These are phyloP conservation scores for Hippophae gyantsensis DNA, from an alignment of 306 rosid species.

Conservation along the genomic window DNA sequence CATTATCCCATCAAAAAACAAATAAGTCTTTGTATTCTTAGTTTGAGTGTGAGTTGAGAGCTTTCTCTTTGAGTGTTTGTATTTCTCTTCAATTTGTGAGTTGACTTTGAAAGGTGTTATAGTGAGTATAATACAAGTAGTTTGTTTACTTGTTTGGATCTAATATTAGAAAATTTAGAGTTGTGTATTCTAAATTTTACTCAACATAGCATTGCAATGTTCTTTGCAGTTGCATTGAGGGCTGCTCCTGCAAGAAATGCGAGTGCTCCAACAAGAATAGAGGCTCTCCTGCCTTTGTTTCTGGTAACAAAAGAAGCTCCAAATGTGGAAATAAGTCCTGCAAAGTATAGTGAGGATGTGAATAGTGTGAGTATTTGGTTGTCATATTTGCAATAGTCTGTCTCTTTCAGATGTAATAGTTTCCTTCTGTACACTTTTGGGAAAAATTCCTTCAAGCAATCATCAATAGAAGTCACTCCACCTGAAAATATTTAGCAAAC, in stretches of 20 bases:
- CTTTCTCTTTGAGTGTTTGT: no score
- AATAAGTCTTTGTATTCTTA: no score
- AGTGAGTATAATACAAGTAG: no score
- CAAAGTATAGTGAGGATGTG: slow-evolving; percentile 83
- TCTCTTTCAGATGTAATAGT: slow-evolving; percentile 52
- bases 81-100: no score
- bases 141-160: no score
- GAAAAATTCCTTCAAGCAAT: slow-evolving; percentile 64
- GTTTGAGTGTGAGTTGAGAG: no score
- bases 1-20: no score
- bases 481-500: slow-evolving; percentile 31
- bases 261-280: slow-evolving; percentile 76
- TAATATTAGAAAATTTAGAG: no score
- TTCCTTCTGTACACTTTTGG: slow-evolving; percentile 61
- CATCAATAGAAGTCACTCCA: slow-evolving; percentile 95
- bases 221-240: slow-evolving; percentile 64
- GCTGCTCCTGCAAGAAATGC: slow-evolving; percentile 73
- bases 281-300: slow-evolving; percentile 67
- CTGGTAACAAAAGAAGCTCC: slow-evolving; percentile 72
- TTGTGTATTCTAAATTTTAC: no score
- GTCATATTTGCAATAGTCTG: slow-evolving; percentile 84
- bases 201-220: slow-evolving; percentile 70
- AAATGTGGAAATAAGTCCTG: slow-evolving; percentile 75
- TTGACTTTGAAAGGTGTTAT: no score
- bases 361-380: slow-evolving; percentile 79